Base-by-base conservation (phyloP, 495 filamentous ascomycete genomes). In the Aspergillus sparsus region DNA sequence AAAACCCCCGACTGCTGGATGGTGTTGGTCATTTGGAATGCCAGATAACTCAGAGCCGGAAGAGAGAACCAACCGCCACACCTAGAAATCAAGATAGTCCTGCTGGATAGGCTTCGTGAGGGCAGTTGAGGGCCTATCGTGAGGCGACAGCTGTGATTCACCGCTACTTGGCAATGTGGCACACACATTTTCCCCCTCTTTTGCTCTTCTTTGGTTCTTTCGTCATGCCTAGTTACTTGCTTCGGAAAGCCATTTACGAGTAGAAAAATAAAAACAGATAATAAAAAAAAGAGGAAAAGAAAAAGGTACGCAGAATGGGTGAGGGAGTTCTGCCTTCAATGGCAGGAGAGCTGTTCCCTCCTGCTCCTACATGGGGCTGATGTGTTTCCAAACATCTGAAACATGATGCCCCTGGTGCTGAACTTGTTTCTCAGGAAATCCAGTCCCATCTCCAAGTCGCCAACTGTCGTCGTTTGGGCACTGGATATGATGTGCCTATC, bases 111-210 rank as follows among this genome's bases (percentile, higher is more conserved):
- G 16, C 34, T 46, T 56, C 44, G 12, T 18, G 44, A 16, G 44
- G 34, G 16, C 47, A 46, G 21, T 27, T 13, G 9, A 12, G 49
- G 49, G 37, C 58, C 58, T 61, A 61, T 61, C 52, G 45, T 45
- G 53, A 54, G 58, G 58, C 58, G 58, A 55, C 58, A 61, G 41
- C 27, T 55, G 45, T 16, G 13, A 51, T 51, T 56, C 53, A 56
- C 53, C 53, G 53, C 53, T 37, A 56, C 39, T 56, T 56, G 53
- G 44, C 37, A 32, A 41, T 41, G 37, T 41, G 37, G 9, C 10
- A n/a, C 37, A 41, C 37, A 41, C n/a, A 5, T n/a, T 41, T 2
- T 41, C 4, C 10, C 37, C 37, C 37, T 11, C 21, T 27, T 27
- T 27, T 27, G 21, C 21, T 3, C 21, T 27, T 27, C 21, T 27